Base-by-base conservation (phyloP, 2,329 filamentous ascomycete genomes). In the Clarireedia monteithiana region DNA sequence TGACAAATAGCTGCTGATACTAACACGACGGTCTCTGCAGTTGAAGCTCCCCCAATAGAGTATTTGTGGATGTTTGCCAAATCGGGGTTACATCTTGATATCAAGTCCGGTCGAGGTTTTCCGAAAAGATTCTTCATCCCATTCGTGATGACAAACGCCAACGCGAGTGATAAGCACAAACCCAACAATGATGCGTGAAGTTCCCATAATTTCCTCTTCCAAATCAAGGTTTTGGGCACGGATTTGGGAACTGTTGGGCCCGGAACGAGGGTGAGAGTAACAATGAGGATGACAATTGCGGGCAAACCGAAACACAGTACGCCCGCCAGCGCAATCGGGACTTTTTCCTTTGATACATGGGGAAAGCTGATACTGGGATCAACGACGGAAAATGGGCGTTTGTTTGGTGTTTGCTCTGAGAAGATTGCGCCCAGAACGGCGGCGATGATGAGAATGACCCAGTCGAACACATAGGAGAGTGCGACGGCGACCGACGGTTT, bases 141-240 rank as follows among this genome's bases (percentile, higher is more conserved):
- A 64, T 89, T 84, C 0, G 91, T 92, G 64, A 95, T 83, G 71
- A 94, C 83, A 75, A 88, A 95, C 4, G 87, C 80, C 2, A 82
- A 77, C 2, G 85, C 83, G 9, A 90, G 75, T 2, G 88, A 83
- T 17, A 96, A 75, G 0, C 78, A 88, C 2, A 96, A 77, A 0
- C 91, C 91, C 65, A 96, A 82, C 83, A 86, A 89, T 57, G 89
- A 91, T 2, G 83, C 84, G 68, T 96, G 90, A 69, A 89, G 84
- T 70, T 96, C 91, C 91, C 92, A 96, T 1, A 96, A 70, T 73
- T 94, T 96, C 62, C 89, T 81, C 68, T 81, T 82, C 84, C 89
- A 91, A 46, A 91, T 76, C 53, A 89, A 72, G 4, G 78, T 71
- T 60, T 78, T 78, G 1, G 88, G 83, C 0, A 85, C 84, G 20